Percentiles rank a stretch among this genome's conserved stretches.
Evolutionary conservation across 176 grass and related monocot genomes (phyloP).

Genomic region (Elymus sibiricus): DNA sequence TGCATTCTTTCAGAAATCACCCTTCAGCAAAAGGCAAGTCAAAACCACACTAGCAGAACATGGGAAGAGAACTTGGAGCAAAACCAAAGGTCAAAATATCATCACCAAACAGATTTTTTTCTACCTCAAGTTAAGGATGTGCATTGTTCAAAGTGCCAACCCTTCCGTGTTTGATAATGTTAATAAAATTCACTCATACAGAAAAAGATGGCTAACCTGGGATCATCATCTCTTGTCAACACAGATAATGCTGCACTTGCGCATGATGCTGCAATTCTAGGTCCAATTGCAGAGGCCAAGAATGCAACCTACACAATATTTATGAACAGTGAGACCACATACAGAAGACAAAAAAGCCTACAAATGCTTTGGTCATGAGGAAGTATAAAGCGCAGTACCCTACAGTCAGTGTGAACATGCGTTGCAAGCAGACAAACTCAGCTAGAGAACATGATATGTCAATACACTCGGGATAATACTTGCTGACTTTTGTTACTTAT

Average conservation of each 20-base stretch:
- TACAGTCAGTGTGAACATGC: not conserved
- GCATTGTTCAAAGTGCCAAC: not conserved
- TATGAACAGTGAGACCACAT: slow-evolving; percentile 19
- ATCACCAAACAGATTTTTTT: not conserved
- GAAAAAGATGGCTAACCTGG: slow-evolving; percentile 52
- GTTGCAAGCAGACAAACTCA: not conserved
- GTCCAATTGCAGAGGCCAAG: slow-evolving; percentile 84
- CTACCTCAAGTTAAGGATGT: not conserved
- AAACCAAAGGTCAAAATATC: not conserved
- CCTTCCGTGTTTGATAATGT: slow-evolving; percentile 11
- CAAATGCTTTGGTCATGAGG: not conserved
- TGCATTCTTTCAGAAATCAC: slow-evolving; percentile 49
- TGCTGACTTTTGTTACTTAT: not conserved
- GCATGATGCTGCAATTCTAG: slow-evolving; percentile 93
- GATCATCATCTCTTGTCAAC: slow-evolving; percentile 75
- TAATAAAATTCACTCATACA: slow-evolving; percentile 6
- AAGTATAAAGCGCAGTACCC: not conserved
- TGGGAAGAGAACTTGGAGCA: slow-evolving; percentile 6
- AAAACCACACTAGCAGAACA: slow-evolving; percentile 11
- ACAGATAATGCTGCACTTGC: slow-evolving; percentile 71
- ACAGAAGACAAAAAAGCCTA: slow-evolving; percentile 1
- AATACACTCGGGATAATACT: not conserved
- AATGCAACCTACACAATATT: slow-evolving; percentile 69
- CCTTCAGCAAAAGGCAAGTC: slow-evolving; percentile 51
- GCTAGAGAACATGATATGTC: not conserved